Evolutionary conservation across 345 rosid species (phyloP).

Genomic region (Brassica cretica): DNA sequence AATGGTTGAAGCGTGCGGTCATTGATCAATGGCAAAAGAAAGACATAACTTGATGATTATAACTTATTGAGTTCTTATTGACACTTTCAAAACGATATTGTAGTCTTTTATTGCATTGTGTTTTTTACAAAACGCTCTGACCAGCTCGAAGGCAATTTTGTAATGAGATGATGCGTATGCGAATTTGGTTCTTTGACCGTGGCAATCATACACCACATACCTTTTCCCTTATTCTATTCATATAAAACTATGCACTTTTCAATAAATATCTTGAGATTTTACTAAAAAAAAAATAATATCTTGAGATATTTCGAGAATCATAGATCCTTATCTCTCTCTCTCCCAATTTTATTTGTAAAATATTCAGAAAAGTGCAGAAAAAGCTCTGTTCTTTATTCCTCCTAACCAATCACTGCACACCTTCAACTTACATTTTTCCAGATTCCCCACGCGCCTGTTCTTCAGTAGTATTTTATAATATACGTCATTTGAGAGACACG

Average conservation of each 20-base stretch:
- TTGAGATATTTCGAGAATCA: slow-evolving; percentile 28
- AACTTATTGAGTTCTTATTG: background rate
- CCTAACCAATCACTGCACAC: slow-evolving; percentile 22
- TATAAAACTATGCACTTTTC: background rate
- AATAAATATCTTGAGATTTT: background rate
- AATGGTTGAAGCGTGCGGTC: background rate
- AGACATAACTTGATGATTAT: background rate
- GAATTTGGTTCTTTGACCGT: slow-evolving; percentile 34
- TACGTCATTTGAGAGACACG: background rate
- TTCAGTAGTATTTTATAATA: background rate
- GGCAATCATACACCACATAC: slow-evolving; percentile 32
- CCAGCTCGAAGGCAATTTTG: too few species aligned
- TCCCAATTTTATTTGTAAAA: background rate
- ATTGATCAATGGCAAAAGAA: background rate
- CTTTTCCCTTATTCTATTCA: slow-evolving; percentile 1
- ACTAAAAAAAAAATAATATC: slow-evolving; percentile 8
- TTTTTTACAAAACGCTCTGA: background rate
- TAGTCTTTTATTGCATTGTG: too few species aligned
- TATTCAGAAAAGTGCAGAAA: slow-evolving; percentile 31
- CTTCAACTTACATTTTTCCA: background rate
- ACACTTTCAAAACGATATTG: background rate
- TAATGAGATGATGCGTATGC: slow-evolving; percentile 7
- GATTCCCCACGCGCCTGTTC: slow-evolving; percentile 22
- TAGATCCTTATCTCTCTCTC: background rate
- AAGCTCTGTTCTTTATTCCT: slow-evolving; percentile 32